Evolutionary conservation across 306 rosid genomes (phyloP).

Genomic region (Mimosa pudica): DNA sequence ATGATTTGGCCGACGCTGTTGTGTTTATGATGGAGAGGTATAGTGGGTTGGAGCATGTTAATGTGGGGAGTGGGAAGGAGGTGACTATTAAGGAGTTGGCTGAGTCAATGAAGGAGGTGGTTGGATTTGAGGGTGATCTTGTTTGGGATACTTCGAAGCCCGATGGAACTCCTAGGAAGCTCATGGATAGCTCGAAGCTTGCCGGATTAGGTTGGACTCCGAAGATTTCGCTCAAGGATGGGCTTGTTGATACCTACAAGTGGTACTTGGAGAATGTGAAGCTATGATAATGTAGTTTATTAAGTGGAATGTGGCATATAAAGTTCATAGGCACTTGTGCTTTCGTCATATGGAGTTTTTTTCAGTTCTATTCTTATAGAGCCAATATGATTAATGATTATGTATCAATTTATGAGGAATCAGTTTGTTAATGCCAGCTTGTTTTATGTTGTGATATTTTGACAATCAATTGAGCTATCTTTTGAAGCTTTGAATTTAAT

Average conservation of each 20-base stretch:
- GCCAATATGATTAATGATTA: slow-evolving; percentile 34
- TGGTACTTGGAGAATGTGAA: slow-evolving; percentile 83
- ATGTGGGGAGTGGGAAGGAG: slow-evolving; percentile 93
- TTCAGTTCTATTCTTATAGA: slow-evolving; percentile 13
- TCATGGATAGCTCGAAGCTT: slow-evolving; percentile 92
- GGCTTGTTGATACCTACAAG: slow-evolving; percentile 84
- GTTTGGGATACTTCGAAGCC: slow-evolving; percentile 92
- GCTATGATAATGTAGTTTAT: slow-evolving; percentile 48
- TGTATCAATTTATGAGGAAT: slow-evolving; percentile 44
- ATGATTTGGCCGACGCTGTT: slow-evolving; percentile 78
- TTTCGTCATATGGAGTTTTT: slow-evolving; percentile 23
- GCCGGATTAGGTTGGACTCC: slow-evolving; percentile 82
- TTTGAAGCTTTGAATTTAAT: slow-evolving; percentile 24
- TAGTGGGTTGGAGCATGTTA: slow-evolving; percentile 76
- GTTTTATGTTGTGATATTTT: slow-evolving; percentile 16
- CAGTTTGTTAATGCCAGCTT: slow-evolving; percentile 28
- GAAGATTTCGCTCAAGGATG: slow-evolving; percentile 84
- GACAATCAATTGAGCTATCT: slow-evolving; percentile 22
- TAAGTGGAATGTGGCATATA: slow-evolving; percentile 32
- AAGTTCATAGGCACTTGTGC: slow-evolving; percentile 32
- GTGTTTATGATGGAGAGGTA: slow-evolving; percentile 81
- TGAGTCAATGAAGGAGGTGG: slow-evolving; percentile 86
- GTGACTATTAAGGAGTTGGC: slow-evolving; percentile 89
- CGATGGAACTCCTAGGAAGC: slow-evolving; percentile 94
- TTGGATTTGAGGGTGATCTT: slow-evolving; percentile 83